These are phyloP conservation scores for Claviceps africana DNA, from an alignment of 2,329 filamentous ascomycete species.

Conservation along the genomic window DNA sequence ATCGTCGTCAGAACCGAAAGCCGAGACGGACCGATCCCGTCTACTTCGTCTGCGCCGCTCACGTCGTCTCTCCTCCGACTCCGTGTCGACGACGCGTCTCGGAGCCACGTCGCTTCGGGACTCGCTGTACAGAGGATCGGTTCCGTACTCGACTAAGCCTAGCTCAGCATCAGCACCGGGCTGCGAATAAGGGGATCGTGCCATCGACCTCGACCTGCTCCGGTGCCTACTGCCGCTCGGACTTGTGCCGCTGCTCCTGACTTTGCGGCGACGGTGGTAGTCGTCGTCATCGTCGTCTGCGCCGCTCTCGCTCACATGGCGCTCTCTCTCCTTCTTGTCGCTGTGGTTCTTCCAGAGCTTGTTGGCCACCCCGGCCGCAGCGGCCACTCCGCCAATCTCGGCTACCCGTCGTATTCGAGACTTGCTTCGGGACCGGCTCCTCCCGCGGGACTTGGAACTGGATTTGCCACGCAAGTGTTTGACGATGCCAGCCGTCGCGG, in stretches of 20 bases:
- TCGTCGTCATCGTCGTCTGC: conserved; percentile 23
- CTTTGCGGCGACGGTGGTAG: conserved; percentile 17
- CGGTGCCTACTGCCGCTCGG: conserved; percentile 14
- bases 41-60: conserved; percentile 21
- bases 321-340: conserved; percentile 41
- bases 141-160: conserved; percentile 56
- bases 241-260: conserved; percentile 18
- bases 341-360: conserved; percentile 47
- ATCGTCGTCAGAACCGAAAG: conserved; percentile 17
- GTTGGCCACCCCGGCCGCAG: conserved; percentile 45
- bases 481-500: conserved; percentile 42
- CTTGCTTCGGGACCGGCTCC: conserved; percentile 28
- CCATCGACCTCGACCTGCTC: conserved; percentile 36
- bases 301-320: conserved; percentile 17
- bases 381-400: conserved; percentile 45
- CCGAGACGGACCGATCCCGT: conserved; percentile 22
- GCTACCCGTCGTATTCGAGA: conserved; percentile 39
- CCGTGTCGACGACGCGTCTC: conserved; percentile 33
- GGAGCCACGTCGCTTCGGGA: conserved; percentile 19
- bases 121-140: conserved; percentile 36
- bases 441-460: conserved; percentile 15
- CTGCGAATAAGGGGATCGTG: conserved; percentile 36
- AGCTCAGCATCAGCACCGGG: conserved; percentile 48
- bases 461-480: conserved; percentile 44
- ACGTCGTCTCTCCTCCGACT: conserved; percentile 29